Percentiles rank a stretch among this genome's conserved stretches.
These are phyloP conservation scores for Crucihimalaya himalaica DNA, from an alignment of 345 rosid genomes.

Conservation along the genomic window DNA sequence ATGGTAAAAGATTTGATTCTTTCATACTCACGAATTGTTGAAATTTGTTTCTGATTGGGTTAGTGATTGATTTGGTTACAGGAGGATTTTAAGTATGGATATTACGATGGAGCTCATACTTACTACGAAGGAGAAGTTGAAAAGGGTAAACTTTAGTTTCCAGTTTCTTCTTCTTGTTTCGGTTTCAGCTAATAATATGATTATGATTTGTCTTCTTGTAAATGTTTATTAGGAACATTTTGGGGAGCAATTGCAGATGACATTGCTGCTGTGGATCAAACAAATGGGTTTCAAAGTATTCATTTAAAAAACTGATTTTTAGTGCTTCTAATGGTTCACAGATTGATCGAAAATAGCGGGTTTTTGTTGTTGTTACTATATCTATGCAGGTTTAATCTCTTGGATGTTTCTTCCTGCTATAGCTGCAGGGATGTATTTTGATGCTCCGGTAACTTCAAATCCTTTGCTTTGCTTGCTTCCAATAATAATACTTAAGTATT, in stretches of 20 bases:
- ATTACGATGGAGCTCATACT: slow-evolving; percentile 84
- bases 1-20: slow-evolving; percentile 39
- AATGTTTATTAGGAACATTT: slow-evolving; percentile 49
- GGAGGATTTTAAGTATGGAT: slow-evolving; percentile 84
- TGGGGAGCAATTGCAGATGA: slow-evolving; percentile 78
- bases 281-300: slow-evolving; percentile 80
- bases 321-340: not conserved
- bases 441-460: slow-evolving; percentile 61
- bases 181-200: not conserved
- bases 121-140: slow-evolving; percentile 63
- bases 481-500: not conserved
- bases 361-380: not conserved
- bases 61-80: slow-evolving; percentile 11
- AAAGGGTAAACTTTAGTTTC: slow-evolving; percentile 38
- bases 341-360: not conserved
- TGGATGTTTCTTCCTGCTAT: slow-evolving; percentile 91
- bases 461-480: not conserved
- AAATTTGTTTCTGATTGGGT: slow-evolving; percentile 5
- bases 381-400: slow-evolving; percentile 64
- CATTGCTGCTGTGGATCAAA: slow-evolving; percentile 59
- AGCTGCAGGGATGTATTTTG: slow-evolving; percentile 66
- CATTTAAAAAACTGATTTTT: not conserved
- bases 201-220: not conserved
- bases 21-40: not conserved
- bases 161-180: not conserved